Evolutionary conservation across 2,329 filamentous ascomycete species (phyloP).

Genomic region (Chaetomium globosum): DNA sequence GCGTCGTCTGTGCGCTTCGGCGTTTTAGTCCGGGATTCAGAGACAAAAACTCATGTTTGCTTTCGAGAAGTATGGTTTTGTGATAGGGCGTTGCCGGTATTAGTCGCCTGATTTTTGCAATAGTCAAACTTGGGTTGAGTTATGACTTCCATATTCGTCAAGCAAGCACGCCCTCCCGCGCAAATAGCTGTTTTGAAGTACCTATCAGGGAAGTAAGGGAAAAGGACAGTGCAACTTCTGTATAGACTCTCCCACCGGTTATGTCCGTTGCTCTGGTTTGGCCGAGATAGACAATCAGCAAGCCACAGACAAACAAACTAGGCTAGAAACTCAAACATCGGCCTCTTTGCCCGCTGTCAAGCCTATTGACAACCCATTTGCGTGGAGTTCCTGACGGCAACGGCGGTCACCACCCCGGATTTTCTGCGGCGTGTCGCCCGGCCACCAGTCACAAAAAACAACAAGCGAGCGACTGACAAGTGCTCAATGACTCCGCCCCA

Average conservation of each 20-base stretch:
- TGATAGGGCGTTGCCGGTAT: background rate
- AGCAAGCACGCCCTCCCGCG: background rate
- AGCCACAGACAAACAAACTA: background rate
- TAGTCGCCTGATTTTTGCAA: background rate
- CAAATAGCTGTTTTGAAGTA: background rate
- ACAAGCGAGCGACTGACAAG: background rate
- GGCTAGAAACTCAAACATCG: background rate
- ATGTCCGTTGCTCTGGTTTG: background rate
- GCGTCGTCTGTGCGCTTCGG: constrained; percentile 12
- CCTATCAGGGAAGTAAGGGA: background rate
- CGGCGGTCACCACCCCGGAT: background rate
- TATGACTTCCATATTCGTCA: background rate
- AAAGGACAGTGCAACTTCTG: background rate
- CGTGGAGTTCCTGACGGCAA: background rate
- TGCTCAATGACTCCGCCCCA: constrained; percentile 1
- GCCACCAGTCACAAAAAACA: background rate
- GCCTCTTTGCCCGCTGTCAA: background rate
- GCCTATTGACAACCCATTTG: background rate
- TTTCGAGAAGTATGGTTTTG: background rate
- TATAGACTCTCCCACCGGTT: background rate
- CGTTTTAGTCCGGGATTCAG: background rate
- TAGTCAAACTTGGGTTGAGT: background rate
- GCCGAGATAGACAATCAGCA: background rate
- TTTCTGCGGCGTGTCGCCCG: background rate
- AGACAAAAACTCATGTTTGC: background rate